Base-by-base conservation (phyloP, 176 grass and related monocot species). In the Olyra latifolia region DNA sequence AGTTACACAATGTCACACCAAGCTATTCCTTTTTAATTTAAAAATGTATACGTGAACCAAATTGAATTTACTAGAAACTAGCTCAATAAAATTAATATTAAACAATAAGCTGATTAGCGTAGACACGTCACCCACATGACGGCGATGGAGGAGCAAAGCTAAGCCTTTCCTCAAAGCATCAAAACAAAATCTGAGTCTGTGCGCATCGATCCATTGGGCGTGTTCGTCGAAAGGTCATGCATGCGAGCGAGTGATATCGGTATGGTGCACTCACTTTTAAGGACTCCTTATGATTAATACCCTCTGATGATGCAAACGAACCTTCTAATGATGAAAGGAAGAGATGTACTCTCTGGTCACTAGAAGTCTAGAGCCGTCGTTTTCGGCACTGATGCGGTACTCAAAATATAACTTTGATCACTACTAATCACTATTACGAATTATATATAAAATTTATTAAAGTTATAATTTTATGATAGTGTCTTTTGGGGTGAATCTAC, bases 231-330 rank as follows among this genome's bases (percentile, higher is more conserved):
- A 82, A 80, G 71, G 42, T 63, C 47, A 78, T 4, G 35, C 47
- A 78, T 4, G 35, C 13, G 69, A 87, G 61, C 68, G 66, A 61
- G 23, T 69, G 66, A 59, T 69, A 54, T 84, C 78, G 65, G 47
- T 66, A 88, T 53, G 47, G 84, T 84, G 59, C n/a, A 17, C 82
- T 71, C 82, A 69, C 73, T 76, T 86, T 87, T 49, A 6, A 24
- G 20, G 28, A 59, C 65, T 47, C 66, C 64, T 79, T 80, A 89
- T 93, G 80, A 93, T 89, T 80, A 93, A 87, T 91, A 77, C 66
- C 47, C 48, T 74, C 66, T 82, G 74, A 85, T 82, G 68, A 85
- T 91, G 85, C 63, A 67, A 88, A 71, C 38, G 71, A 75, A 59
- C 54, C 43, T 72, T 79, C 66, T 23, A 79, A 73, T 86, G 58